Conservation (phyloP, 768 basidiomycete genomes). For the Mycena amicta region DNA sequence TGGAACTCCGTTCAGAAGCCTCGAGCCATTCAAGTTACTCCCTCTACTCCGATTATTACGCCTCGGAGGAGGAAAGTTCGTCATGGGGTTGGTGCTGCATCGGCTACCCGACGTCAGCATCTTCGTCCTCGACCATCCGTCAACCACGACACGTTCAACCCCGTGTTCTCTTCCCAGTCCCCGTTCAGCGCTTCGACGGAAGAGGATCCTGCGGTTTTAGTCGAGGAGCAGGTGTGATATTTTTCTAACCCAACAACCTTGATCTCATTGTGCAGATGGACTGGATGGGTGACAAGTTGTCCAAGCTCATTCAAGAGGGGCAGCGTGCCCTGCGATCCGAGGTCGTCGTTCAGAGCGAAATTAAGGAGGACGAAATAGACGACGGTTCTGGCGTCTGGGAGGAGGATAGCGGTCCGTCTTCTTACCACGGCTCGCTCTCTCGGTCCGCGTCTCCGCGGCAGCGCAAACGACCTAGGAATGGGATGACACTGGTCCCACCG, state of each 20-base stretch:
- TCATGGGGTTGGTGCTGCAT: slow-evolving; percentile 26
- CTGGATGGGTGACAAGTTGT: slow-evolving; percentile 75
- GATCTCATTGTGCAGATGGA: slow-evolving; percentile 61
- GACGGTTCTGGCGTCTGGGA: slow-evolving; percentile 78
- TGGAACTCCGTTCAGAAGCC: slow-evolving; percentile 23
- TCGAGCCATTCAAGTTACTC: slow-evolving; percentile 36
- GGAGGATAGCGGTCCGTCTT: slow-evolving; percentile 44
- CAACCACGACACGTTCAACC: slow-evolving; percentile 23
- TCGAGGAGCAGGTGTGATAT: slow-evolving; percentile 49
- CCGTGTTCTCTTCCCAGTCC: slow-evolving; percentile 40
- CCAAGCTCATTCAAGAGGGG: slow-evolving; percentile 75
- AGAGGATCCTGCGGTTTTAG: slow-evolving; percentile 35
- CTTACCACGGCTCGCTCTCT: slow-evolving; percentile 18
- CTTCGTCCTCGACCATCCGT: slow-evolving; percentile 24
- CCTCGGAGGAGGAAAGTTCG: slow-evolving; percentile 43
- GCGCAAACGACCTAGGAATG: slow-evolving; percentile 19
- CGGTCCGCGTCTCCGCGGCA: slow-evolving; percentile 29
- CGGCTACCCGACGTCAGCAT: slow-evolving; percentile 36
- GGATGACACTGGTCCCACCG: slow-evolving; percentile 19
- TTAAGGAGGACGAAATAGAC: slow-evolving; percentile 74
- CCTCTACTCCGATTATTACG: slow-evolving; percentile 31
- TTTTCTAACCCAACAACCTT: neutral
- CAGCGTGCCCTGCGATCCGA: slow-evolving; percentile 77
- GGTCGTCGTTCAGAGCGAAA: slow-evolving; percentile 76
- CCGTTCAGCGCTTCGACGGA: slow-evolving; percentile 33